Evolutionary conservation across 805 yeast genomes (phyloP).

Genomic region (Kazachstania viticola): DNA sequence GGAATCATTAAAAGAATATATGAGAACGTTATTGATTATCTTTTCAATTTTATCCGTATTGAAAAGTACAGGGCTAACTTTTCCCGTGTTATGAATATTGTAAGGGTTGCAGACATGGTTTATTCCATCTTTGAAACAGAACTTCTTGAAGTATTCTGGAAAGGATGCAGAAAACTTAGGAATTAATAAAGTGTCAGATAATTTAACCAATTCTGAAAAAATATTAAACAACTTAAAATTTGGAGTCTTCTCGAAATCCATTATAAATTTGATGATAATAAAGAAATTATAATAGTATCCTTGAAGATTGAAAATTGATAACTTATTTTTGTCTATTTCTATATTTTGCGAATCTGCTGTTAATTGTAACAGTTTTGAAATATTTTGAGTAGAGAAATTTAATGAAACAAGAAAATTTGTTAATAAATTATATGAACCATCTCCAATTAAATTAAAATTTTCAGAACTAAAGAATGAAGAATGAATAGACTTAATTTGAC

Average conservation of each 20-base stretch:
- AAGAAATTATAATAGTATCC: slow-evolving; percentile 23
- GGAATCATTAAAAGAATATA: slow-evolving; percentile 24
- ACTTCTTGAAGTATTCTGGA: slow-evolving; percentile 16
- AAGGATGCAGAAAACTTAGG: slow-evolving; percentile 15
- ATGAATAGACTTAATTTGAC: slow-evolving; percentile 12
- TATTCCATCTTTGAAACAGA: slow-evolving; percentile 10
- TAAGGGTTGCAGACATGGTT: slow-evolving; percentile 1
- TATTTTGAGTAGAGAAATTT: slow-evolving; percentile 25
- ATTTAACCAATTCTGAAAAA: slow-evolving; percentile 21
- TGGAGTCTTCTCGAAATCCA: slow-evolving; percentile 26
- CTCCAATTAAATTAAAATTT: slow-evolving; percentile 14
- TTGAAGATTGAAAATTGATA: slow-evolving; percentile 23
- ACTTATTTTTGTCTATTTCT: slow-evolving; percentile 10
- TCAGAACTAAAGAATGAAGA: slow-evolving; percentile 15
- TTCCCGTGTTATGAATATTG: background rate
- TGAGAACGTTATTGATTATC: slow-evolving; percentile 21
- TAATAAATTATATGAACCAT: slow-evolving; percentile 19
- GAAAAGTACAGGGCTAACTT: slow-evolving; percentile 2
- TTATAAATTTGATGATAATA: slow-evolving; percentile 19
- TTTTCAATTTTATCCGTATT: slow-evolving; percentile 18
- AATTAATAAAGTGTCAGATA: slow-evolving; percentile 18
- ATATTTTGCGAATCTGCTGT: slow-evolving; percentile 8
- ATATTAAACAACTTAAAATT: slow-evolving; percentile 25
- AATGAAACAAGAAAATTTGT: slow-evolving; percentile 24
- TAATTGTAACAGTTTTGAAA: slow-evolving; percentile 13